These are phyloP conservation scores for Trypanosoma scelopori DNA, from an alignment of 208 protist species.

Conservation along the genomic window DNA sequence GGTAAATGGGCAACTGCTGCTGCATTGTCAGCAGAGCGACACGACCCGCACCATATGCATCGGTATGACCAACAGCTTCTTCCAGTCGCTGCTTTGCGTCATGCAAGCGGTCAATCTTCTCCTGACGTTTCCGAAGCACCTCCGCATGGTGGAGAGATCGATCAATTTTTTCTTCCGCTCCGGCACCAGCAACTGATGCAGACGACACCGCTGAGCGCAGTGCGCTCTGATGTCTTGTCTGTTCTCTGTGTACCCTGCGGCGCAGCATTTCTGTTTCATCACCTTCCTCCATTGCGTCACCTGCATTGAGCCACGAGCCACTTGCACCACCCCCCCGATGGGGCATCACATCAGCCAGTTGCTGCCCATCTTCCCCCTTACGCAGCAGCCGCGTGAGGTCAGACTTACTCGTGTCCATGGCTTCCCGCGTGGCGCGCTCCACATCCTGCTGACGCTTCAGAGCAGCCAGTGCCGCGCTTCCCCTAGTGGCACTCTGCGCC, in stretches of 20 bases:
- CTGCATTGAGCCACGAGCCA: not conserved
- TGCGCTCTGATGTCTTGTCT: slow-evolving; percentile 2
- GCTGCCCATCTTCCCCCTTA: slow-evolving; percentile 40
- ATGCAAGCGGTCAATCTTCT: slow-evolving; percentile 24
- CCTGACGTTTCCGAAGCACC: slow-evolving; percentile 12
- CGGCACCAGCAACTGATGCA: not conserved
- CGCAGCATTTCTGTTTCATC: slow-evolving; percentile 26
- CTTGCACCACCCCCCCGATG: too few relatives aligned
- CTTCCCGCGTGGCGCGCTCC: slow-evolving; percentile 57
- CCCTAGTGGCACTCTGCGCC: slow-evolving; percentile 47
- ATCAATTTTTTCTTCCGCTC: slow-evolving; percentile 7
- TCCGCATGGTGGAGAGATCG: slow-evolving; percentile 21
- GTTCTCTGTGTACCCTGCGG: slow-evolving; percentile 18
- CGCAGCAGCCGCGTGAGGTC: slow-evolving; percentile 52
- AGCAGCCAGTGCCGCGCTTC: slow-evolving; percentile 52
- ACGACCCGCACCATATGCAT: slow-evolving; percentile 32
- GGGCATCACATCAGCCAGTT: slow-evolving; percentile 2
- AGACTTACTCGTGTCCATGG: slow-evolving; percentile 74
- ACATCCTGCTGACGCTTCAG: slow-evolving; percentile 54
- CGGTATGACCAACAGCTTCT: slow-evolving; percentile 12
- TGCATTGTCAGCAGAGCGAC: slow-evolving; percentile 33
- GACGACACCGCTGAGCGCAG: not conserved
- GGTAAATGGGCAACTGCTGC: slow-evolving; percentile 69
- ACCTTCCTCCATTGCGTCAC: not conserved
- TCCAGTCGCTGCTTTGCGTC: slow-evolving; percentile 27